phyloP scores from a whole-genome alignment of 495 filamentous ascomycete species.

The Cairneyella variabilis region DNA sequence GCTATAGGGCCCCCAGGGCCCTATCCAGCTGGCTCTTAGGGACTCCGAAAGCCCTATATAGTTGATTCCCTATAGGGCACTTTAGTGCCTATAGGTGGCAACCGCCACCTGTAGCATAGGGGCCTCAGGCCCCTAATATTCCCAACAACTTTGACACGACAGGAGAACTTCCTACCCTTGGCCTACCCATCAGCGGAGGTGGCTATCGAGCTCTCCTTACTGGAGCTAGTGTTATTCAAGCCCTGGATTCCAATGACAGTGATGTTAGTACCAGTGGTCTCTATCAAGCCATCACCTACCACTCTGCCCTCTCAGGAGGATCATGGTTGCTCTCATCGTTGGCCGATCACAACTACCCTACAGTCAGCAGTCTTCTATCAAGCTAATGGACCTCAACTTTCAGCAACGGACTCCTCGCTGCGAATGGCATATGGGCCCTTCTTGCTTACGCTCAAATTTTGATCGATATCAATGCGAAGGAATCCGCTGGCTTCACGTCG shows the following conservation, averaged over 20 bases:
- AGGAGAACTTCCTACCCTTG: slow-evolving; percentile 17
- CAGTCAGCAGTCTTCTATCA: slow-evolving; percentile 32
- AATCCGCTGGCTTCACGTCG: slow-evolving; percentile 35
- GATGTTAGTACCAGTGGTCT: slow-evolving; percentile 35
- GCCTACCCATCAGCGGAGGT: slow-evolving; percentile 41
- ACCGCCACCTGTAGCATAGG: too few species aligned
- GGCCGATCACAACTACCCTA: slow-evolving; percentile 41
- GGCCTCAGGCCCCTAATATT: too few species aligned
- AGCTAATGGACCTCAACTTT: slow-evolving; percentile 38
- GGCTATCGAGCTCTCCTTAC: slow-evolving; percentile 39
- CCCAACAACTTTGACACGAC: too few species aligned
- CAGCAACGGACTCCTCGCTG: slow-evolving; percentile 29
- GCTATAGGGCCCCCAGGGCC: too few species aligned
- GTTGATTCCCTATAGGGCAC: too few species aligned
- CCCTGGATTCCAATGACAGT: slow-evolving; percentile 38
- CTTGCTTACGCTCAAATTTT: slow-evolving; percentile 27
- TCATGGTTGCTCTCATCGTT: slow-evolving; percentile 41
- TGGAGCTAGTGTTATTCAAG: slow-evolving; percentile 43
- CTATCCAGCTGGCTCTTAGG: too few species aligned
- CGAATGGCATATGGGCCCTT: slow-evolving; percentile 17
- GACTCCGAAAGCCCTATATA: too few species aligned
- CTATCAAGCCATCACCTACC: slow-evolving; percentile 42
- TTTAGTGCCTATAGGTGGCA: too few species aligned
- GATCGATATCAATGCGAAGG: slow-evolving; percentile 34
- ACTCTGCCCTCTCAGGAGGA: slow-evolving; percentile 43